Evolutionary conservation across 345 rosid genomes (phyloP), one percentile per base, ranked within the genome.

Genomic region (Cardamine resedifolia): DNA sequence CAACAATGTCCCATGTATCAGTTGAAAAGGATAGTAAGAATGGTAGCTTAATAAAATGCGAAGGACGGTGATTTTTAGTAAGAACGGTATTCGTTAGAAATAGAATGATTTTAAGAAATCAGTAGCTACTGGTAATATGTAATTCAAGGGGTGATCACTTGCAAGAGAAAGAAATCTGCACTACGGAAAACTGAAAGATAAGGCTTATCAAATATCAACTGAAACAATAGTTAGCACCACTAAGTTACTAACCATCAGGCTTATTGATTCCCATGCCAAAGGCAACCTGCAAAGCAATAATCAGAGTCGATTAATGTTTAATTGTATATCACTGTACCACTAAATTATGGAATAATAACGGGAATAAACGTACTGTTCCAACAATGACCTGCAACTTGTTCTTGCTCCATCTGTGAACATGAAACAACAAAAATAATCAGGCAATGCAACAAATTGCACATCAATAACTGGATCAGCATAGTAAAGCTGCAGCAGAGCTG

Each of bases 211-310:
- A 56, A 19, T 56, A n/a, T 56, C 64, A 52, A 67, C 56, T 10
- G 19, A 44, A 64, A 64, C 34, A 10, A 73, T 60, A 51, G 9
- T 58, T 68, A 47, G 70, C 59, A 53, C 36, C n/a, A n/a, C n/a
- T n/a, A n/a, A n/a, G n/a, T n/a, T 66, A 83, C 89, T 81, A 66
- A 90, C 98, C 98, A 87, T 94, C 98, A 52, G 98, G 98, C 78
- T 94, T 94, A 87, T 94, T 94, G 82, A 94, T 91, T 77, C 98
- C 98, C 98, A 94, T 94, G 18, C 98, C 98, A 85, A 94, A 94
- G 30, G 98, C 98, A 78, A 94, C 98, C 98, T 94, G 83, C 24
- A 63, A 77, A 27, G 33, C 16, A 72, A 77, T 58, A 27, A 70
- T 34, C 26, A 60, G 5, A 68, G 53, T 72, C 72, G 61, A 62